Conservation (phyloP, 352 stramenopile species). For the Phytophthora pistaciae region DNA sequence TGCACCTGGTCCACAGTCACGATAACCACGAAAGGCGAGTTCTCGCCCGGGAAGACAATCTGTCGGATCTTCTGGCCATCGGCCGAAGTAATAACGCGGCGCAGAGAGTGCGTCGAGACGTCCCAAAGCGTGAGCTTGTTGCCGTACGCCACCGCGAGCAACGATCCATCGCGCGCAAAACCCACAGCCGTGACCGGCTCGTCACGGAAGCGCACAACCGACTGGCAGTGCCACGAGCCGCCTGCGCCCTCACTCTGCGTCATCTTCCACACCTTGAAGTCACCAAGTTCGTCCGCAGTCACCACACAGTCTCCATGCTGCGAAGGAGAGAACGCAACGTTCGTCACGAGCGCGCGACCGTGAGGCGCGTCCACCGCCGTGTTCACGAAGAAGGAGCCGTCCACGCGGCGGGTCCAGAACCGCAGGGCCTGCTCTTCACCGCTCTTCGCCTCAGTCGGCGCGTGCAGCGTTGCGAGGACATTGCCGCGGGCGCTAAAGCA, state of each 20-base stretch:
- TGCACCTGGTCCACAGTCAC: conserved; percentile 68
- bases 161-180: conserved; percentile 81
- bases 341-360: conserved; percentile 56
- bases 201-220: conserved; percentile 81
- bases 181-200: conserved; percentile 70
- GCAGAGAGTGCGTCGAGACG: conserved; percentile 73
- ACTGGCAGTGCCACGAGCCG: conserved; percentile 80
- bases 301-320: conserved; percentile 55
- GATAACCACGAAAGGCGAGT: conserved; percentile 72
- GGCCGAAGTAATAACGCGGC: conserved; percentile 74
- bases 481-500: conserved; percentile 61
- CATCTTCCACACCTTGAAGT: conserved; percentile 89
- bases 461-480: conserved; percentile 73
- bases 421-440: conserved; percentile 71
- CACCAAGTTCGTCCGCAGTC: conserved; percentile 69
- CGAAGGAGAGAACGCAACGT: conserved; percentile 63
- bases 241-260: conserved; percentile 10
- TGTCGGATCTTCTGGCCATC: conserved; percentile 63
- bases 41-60: conserved; percentile 67
- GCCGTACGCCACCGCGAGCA: conserved; percentile 87
- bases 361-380: conserved; percentile 87
- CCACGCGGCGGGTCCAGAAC: conserved; percentile 81
- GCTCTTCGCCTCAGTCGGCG: conserved; percentile 27
- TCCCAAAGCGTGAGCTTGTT: conserved; percentile 90
- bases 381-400: conserved; percentile 83